phyloP scores from a whole-genome alignment of 169 alveolate genomes.

The Eimeria maxima region DNA sequence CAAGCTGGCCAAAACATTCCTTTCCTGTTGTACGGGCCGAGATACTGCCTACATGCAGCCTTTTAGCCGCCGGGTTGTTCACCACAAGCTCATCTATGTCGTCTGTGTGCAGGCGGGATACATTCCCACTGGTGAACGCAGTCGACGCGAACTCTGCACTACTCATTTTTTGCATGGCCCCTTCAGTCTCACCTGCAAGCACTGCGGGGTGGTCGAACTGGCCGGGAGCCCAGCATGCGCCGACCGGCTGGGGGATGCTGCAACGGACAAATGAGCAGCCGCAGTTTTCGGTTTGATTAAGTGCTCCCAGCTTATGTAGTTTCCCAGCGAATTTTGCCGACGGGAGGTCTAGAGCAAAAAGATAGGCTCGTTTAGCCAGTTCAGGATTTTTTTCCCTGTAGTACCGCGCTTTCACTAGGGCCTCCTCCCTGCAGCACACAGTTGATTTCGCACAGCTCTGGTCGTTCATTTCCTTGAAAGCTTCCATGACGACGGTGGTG shows the following conservation, averaged over 20 bases:
- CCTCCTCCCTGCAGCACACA: conserved; percentile 78
- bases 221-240: conserved; percentile 68
- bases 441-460: not conserved
- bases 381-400: conserved; percentile 79
- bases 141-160: conserved; percentile 76
- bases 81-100: conserved; percentile 74
- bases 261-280: conserved; percentile 73
- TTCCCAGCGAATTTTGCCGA: conserved; percentile 5
- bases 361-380: conserved; percentile 79
- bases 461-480: not conserved
- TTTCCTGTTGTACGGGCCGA: conserved; percentile 24
- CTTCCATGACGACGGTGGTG: not conserved
- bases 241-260: conserved; percentile 67
- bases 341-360: conserved; percentile 51
- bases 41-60: not conserved
- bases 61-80: conserved; percentile 29
- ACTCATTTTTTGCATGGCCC: conserved; percentile 49
- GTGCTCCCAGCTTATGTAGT: not conserved
- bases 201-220: not conserved
- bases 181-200: not conserved
- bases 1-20: conserved; percentile 26
- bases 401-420: conserved; percentile 78
- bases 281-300: not conserved
- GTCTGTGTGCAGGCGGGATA: conserved; percentile 79
- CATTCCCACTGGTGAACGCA: conserved; percentile 73